phyloP scores from a whole-genome alignment of 768 basidiomycete genomes.

The Hebeloma cylindrosporum region DNA sequence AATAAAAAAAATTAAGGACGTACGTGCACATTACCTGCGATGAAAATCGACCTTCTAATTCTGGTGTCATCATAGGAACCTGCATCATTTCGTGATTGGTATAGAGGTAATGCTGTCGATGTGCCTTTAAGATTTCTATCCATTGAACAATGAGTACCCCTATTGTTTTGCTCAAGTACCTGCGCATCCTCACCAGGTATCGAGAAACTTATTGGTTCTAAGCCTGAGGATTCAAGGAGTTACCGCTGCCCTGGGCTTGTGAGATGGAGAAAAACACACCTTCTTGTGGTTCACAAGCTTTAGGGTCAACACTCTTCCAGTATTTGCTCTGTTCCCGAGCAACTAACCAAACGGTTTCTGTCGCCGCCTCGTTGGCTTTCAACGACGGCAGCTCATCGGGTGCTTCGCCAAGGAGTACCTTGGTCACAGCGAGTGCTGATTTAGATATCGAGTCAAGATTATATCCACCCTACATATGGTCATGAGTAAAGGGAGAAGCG shows the following conservation, averaged over 20 bases:
- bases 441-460: conserved; percentile 85
- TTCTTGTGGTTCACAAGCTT: conserved; percentile 78
- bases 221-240: conserved; percentile 39
- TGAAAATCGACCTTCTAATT: conserved; percentile 70
- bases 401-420: conserved; percentile 85
- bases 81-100: conserved; percentile 76
- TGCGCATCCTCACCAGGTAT: conserved; percentile 57
- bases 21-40: conserved; percentile 91
- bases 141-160: background rate
- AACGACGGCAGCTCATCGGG: conserved; percentile 74
- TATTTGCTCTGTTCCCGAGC: conserved; percentile 85
- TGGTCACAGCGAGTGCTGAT: conserved; percentile 85
- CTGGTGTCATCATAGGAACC: conserved; percentile 68
- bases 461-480: conserved; percentile 81
- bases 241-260: too few relatives aligned
- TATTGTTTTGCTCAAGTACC: too few relatives aligned
- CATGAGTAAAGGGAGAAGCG: conserved; percentile 2
- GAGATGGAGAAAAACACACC: conserved; percentile 38
- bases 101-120: conserved; percentile 83
- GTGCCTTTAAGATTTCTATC: conserved; percentile 82
- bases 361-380: conserved; percentile 75
- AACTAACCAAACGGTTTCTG: conserved; percentile 89
- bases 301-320: conserved; percentile 87
- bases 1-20: conserved; percentile 28
- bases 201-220: conserved; percentile 61